Conservation (phyloP, 192 early-diverging fungal species). For the Podila verticillata region DNA sequence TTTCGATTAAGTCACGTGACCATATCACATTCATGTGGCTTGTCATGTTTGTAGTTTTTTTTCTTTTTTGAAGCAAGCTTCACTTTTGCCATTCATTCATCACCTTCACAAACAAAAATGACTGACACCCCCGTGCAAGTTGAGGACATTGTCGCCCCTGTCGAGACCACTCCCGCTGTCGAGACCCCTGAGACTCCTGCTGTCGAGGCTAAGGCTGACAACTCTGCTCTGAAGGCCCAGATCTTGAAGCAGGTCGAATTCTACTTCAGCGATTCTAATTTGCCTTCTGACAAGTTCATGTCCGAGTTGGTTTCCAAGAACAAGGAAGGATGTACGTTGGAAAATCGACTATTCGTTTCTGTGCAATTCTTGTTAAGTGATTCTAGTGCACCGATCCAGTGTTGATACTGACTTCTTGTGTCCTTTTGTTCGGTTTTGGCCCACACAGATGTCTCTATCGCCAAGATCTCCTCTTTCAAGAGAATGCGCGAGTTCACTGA, state of each 20-base stretch:
- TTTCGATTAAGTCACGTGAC: neutral
- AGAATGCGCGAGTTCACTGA: conserved; percentile 63
- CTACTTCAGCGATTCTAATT: conserved; percentile 70
- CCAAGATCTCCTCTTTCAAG: conserved; percentile 63
- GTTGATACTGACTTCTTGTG: too few species aligned
- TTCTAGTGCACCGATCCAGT: too few species aligned
- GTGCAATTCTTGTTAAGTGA: too few species aligned
- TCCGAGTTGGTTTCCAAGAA: conserved; percentile 50
- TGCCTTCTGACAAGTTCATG: conserved; percentile 66
- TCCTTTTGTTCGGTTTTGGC: too few species aligned
- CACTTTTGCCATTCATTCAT: neutral
- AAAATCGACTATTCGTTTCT: neutral
- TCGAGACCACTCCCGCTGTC: neutral
- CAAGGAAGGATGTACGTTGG: conserved; percentile 60
- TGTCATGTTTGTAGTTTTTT: neutral
- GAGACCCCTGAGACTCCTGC: neutral
- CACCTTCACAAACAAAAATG: neutral
- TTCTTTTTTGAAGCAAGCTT: neutral
- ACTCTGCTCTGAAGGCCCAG: conserved; percentile 43
- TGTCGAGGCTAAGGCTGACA: conserved; percentile 7
- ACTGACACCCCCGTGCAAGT: conserved; percentile 2
- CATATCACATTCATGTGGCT: neutral
- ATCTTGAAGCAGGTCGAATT: conserved; percentile 73
- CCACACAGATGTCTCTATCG: conserved; percentile 56
- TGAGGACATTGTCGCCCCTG: neutral